A percentile compares a stretch with the other conserved stretches of the same genome.
phyloP scores from a whole-genome alignment of 352 stramenopile species.

The Globisporangium middletonii region DNA sequence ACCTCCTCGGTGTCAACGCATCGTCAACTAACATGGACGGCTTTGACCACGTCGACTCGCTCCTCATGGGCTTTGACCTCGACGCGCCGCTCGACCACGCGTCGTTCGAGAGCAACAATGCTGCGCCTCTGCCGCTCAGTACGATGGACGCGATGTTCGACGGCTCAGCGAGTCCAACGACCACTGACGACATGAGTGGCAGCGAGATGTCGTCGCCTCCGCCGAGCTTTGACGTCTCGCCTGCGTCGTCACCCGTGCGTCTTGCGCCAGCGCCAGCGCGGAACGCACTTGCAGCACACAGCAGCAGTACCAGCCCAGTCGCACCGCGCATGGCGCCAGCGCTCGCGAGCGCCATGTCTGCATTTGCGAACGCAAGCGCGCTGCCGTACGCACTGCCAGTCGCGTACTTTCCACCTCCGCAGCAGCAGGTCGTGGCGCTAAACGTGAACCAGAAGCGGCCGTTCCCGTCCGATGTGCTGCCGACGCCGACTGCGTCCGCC shows the following conservation, averaged over 20 bases:
- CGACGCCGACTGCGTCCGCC: constrained; percentile 13
- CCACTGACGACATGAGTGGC: constrained; percentile 39
- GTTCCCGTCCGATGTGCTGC: constrained; percentile 35
- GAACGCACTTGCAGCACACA: not conserved
- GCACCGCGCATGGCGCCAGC: not conserved
- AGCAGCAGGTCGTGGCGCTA: constrained; percentile 16
- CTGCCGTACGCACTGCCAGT: constrained; percentile 63
- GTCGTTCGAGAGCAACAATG: constrained; percentile 8
- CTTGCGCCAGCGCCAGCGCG: constrained; percentile 1
- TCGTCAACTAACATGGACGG: constrained; percentile 6
- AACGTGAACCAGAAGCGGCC: constrained; percentile 52
- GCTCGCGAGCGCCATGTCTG: not conserved
- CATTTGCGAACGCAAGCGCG: constrained; percentile 12
- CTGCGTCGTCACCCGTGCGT: constrained; percentile 15
- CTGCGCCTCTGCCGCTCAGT: not conserved
- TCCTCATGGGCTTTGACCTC: constrained; percentile 27
- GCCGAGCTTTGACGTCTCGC: constrained; percentile 23
- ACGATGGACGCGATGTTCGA: constrained; percentile 6
- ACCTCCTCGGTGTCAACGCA: constrained; percentile 11
- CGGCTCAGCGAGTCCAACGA: constrained; percentile 24
- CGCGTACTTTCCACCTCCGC: constrained; percentile 35
- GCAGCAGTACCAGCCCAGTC: not conserved
- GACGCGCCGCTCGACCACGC: constrained; percentile 17
- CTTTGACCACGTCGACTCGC: constrained; percentile 35
- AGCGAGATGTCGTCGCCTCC: constrained; percentile 48